Conservation (phyloP, 805 yeast genomes). For the Yamadazyma akitaensis region DNA sequence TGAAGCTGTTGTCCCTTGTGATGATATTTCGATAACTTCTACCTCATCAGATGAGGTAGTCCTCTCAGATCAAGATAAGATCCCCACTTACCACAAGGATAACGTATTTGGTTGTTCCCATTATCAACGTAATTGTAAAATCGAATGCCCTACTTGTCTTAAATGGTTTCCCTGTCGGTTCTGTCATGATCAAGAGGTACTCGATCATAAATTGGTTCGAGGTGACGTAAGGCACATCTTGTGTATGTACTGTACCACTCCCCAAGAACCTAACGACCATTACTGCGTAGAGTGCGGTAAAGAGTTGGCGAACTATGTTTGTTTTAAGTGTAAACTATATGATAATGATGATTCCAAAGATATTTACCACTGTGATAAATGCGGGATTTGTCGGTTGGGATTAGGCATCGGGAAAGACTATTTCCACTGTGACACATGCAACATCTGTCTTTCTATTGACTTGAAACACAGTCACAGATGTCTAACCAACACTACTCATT, state of each 20-base stretch:
- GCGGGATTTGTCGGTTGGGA: constrained; percentile 92
- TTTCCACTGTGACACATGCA: constrained; percentile 87
- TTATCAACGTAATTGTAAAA: constrained; percentile 77
- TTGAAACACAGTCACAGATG: constrained; percentile 76
- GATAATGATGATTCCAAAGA: constrained; percentile 77
- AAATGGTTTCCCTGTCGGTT: constrained; percentile 80
- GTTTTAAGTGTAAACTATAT: constrained; percentile 74
- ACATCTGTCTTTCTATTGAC: constrained; percentile 81
- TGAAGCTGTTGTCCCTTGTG: not conserved
- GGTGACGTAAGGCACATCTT: constrained; percentile 62
- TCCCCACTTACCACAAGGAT: constrained; percentile 46
- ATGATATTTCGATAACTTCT: not conserved
- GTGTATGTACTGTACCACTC: constrained; percentile 76
- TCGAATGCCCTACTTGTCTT: constrained; percentile 73
- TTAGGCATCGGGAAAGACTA: constrained; percentile 84
- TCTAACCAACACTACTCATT: constrained; percentile 81
- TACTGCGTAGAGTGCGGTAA: constrained; percentile 66
- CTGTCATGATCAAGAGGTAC: constrained; percentile 70
- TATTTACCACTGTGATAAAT: constrained; percentile 87
- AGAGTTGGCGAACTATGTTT: constrained; percentile 72
- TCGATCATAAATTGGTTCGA: constrained; percentile 57
- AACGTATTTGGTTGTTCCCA: constrained; percentile 72
- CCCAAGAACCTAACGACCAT: constrained; percentile 68
- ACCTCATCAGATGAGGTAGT: constrained; percentile 34
- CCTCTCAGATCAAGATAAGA: constrained; percentile 45